Conservation (phyloP, 2,329 filamentous ascomycete genomes). For the Neopestalotiopsis sp. region DNA sequence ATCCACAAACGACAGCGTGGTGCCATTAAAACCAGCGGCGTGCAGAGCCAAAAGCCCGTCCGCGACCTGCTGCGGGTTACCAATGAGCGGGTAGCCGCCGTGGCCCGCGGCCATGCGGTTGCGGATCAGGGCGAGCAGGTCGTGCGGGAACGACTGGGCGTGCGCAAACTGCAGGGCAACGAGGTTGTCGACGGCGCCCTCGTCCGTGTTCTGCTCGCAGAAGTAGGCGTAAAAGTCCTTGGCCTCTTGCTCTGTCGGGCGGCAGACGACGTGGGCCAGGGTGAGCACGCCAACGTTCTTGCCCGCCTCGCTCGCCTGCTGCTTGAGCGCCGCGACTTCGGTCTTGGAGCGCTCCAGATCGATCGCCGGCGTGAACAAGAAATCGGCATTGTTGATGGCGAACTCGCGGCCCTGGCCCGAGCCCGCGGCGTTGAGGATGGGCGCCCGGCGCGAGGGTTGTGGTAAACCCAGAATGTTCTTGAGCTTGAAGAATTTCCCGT, state of each 20-base stretch:
- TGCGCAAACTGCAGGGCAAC: slow-evolving; percentile 15
- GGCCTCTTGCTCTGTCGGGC: slow-evolving; percentile 13
- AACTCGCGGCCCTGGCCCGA: slow-evolving; percentile 16
- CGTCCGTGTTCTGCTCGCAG: slow-evolving; percentile 9
- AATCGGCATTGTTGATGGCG: slow-evolving; percentile 12
- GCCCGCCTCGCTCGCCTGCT: background rate
- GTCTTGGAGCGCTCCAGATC: slow-evolving; percentile 13
- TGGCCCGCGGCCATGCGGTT: slow-evolving; percentile 12
- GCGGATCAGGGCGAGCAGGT: slow-evolving; percentile 6
- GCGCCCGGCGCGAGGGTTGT: slow-evolving; percentile 5
- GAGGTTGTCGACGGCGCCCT: slow-evolving; percentile 13
- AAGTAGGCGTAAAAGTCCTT: slow-evolving; percentile 12
- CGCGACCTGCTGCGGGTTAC: slow-evolving; percentile 10
- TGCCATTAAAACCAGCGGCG: slow-evolving; percentile 10
- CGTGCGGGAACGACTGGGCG: slow-evolving; percentile 15
- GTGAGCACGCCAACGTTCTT: slow-evolving; percentile 1
- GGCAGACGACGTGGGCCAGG: slow-evolving; percentile 9
- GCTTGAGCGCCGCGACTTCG: slow-evolving; percentile 14
- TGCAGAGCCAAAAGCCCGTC: background rate
- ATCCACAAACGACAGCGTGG: slow-evolving; percentile 8
- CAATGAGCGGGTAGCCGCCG: slow-evolving; percentile 6
- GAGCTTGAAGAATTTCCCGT: slow-evolving; percentile 14
- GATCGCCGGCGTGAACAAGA: slow-evolving; percentile 9
- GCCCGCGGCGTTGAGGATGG: slow-evolving; percentile 17
- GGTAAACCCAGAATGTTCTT: slow-evolving; percentile 6